These are phyloP conservation scores for Diaporthe sp. DNA, from an alignment of 2,329 filamentous ascomycete species.

Conservation along the genomic window DNA sequence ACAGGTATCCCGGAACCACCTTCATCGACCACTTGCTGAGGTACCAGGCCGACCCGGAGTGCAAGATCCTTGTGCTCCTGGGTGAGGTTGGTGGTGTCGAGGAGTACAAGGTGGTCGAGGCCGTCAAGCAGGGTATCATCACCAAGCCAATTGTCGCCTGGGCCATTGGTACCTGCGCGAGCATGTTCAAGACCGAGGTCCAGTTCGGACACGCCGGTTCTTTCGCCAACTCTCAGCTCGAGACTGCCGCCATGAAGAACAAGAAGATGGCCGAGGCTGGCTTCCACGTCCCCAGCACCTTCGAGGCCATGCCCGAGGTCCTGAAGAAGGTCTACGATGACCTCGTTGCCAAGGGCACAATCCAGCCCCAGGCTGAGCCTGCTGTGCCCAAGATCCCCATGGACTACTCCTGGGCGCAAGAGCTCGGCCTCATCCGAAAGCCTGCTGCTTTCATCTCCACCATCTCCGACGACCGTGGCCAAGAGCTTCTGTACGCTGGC, in stretches of 20 bases:
- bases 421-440: conserved; percentile 99
- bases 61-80: conserved; percentile 96
- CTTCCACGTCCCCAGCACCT: conserved; percentile 94
- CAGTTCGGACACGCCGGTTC: conserved; percentile 99
- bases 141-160: conserved; percentile 99
- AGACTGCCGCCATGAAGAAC: conserved; percentile 98
- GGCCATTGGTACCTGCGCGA: conserved; percentile 99
- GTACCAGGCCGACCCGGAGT: conserved; percentile 96
- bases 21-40: conserved; percentile 99
- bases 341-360: conserved; percentile 86
- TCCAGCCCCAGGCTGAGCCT: conserved; percentile 89
- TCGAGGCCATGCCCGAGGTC: conserved; percentile 89
- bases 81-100: conserved; percentile 99
- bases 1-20: conserved; percentile 97
- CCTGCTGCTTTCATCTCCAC: conserved; percentile 99
- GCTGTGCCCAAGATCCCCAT: conserved; percentile 98
- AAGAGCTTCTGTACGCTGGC: conserved; percentile 97
- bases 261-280: conserved; percentile 95
- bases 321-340: conserved; percentile 89
- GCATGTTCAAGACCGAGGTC: conserved; percentile 99
- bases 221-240: conserved; percentile 98
- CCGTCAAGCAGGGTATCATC: conserved; percentile 92
- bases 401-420: conserved; percentile 99
- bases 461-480: conserved; percentile 99
- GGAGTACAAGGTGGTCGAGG: conserved; percentile 99